Percentiles rank a stretch among this genome's conserved stretches.
phyloP scores from a whole-genome alignment of 805 yeast species.

The Teunomyces barrocoloradensis region DNA sequence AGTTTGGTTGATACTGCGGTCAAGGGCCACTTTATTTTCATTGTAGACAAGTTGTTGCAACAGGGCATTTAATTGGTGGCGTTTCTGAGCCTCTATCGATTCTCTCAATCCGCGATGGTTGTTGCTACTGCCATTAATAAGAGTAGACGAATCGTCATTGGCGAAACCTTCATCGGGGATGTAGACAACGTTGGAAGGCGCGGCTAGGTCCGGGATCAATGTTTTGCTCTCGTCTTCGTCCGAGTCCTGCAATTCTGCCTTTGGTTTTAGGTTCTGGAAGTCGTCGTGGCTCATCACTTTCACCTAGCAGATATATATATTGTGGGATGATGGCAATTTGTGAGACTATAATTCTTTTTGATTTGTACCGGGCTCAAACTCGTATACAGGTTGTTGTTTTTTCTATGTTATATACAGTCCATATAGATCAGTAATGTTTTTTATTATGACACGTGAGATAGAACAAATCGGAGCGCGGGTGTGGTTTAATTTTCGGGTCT shows the following conservation, averaged over 20 bases:
- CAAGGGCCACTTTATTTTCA: slow-evolving; percentile 63
- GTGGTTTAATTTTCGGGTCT: background rate
- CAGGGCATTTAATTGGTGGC: slow-evolving; percentile 43
- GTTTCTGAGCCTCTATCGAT: background rate
- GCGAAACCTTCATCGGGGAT: slow-evolving; percentile 33
- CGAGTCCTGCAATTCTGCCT: background rate
- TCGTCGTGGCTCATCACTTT: slow-evolving; percentile 3
- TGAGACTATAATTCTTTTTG: background rate
- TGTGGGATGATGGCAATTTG: slow-evolving; percentile 3
- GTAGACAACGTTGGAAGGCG: slow-evolving; percentile 25
- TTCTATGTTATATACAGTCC: no score
- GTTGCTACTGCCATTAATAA: slow-evolving; percentile 24
- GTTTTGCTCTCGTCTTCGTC: slow-evolving; percentile 13
- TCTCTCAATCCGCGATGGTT: background rate
- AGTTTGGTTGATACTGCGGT: slow-evolving; percentile 56
- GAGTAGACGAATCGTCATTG: slow-evolving; percentile 28
- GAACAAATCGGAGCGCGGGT: no score
- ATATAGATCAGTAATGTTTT: no score
- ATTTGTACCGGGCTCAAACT: background rate
- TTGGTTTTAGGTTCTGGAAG: slow-evolving; percentile 2
- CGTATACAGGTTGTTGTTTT: background rate
- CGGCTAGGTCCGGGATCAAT: slow-evolving; percentile 5
- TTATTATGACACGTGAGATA: no score
- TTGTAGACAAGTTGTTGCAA: slow-evolving; percentile 75
- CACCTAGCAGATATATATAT: background rate